Evolutionary conservation across 805 yeast genomes (phyloP).

Genomic region (Schizosaccharomyces cryophilus): DNA sequence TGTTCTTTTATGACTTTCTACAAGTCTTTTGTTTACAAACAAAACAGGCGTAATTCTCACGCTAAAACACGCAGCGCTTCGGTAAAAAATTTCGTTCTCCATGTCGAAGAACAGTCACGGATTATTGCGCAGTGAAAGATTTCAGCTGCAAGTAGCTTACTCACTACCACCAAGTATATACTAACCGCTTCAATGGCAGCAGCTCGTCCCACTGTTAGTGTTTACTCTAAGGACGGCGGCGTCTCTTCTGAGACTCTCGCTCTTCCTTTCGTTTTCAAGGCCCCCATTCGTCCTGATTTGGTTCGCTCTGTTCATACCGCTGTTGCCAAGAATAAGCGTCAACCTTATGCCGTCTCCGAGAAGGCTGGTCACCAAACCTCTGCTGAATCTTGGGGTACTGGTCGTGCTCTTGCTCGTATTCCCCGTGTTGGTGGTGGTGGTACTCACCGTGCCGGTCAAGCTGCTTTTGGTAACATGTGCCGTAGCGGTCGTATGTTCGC

Average conservation of each 20-base stretch:
- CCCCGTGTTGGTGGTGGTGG: constrained; percentile 99
- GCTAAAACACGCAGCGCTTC: too few species aligned
- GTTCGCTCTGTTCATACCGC: constrained; percentile 97
- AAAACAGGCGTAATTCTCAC: too few species aligned
- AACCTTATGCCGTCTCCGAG: constrained; percentile 97
- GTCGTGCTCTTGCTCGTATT: constrained; percentile 99
- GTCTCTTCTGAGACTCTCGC: constrained; percentile 63
- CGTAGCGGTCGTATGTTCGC: constrained; percentile 99
- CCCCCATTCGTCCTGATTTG: constrained; percentile 98
- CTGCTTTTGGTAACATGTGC: constrained; percentile 99
- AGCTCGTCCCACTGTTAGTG: constrained; percentile 90
- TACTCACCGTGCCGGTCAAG: constrained; percentile 99
- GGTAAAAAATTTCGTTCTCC: too few species aligned
- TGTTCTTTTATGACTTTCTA: too few species aligned
- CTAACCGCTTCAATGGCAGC: constrained; percentile 1
- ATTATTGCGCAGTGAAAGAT: background rate
- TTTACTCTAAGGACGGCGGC: constrained; percentile 69
- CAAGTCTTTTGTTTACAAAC: too few species aligned
- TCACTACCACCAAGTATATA: background rate
- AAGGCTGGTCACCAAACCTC: constrained; percentile 99
- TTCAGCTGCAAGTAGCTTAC: background rate
- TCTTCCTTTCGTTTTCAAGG: constrained; percentile 95
- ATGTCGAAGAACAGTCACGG: background rate
- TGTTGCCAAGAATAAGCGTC: constrained; percentile 99
- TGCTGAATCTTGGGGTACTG: constrained; percentile 99